A percentile compares a stretch with the other conserved stretches of the same genome.
These are phyloP conservation scores for Russula foetens DNA, from an alignment of 768 basidiomycete species.

Conservation along the genomic window DNA sequence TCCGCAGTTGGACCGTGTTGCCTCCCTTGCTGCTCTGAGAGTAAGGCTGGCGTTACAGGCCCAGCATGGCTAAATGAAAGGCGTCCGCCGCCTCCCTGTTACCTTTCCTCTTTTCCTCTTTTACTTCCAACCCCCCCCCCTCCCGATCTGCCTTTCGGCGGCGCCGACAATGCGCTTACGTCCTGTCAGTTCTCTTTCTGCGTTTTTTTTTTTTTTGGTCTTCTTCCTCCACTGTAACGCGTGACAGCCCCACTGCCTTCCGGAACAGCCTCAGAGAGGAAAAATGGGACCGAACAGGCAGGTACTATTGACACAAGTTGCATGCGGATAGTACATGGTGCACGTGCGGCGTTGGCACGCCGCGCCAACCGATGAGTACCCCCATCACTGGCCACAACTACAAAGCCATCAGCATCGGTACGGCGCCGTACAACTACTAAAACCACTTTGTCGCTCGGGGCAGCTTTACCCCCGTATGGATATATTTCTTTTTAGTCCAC, in stretches of 20 bases:
- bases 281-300: no score
- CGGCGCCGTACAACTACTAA: not conserved
- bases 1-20: not conserved
- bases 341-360: no score
- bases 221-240: not conserved
- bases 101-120: not conserved
- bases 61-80: constrained; percentile 17
- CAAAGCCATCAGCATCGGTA: no score
- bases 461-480: constrained; percentile 9
- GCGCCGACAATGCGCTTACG: not conserved
- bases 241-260: not conserved
- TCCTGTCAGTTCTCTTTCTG: not conserved
- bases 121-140: not conserved
- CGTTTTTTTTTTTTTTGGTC: not conserved
- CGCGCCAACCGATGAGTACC: no score
- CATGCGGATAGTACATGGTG: no score
- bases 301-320: no score
- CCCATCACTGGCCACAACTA: not conserved
- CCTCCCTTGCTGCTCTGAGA: not conserved
- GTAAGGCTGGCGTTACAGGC: no score
- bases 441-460: not conserved
- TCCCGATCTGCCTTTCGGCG: no score
- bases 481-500: constrained; percentile 6
- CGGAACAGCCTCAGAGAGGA: no score
- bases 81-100: not conserved